Base-by-base conservation (phyloP, 495 filamentous ascomycete genomes). In the Penicillium mononematosum region DNA sequence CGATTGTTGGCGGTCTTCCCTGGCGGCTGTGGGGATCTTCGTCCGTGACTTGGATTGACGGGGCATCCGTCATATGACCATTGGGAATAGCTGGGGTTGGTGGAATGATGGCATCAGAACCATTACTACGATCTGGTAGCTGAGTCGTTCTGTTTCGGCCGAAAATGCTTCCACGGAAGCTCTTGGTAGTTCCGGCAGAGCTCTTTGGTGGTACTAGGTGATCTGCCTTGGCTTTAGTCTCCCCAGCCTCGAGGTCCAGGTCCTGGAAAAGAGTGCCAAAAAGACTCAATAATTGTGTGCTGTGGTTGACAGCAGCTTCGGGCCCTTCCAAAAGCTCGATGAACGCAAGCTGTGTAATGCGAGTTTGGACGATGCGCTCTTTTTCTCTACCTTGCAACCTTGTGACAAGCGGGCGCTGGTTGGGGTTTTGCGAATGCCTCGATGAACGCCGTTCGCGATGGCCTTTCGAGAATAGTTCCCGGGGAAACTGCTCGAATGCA, bases 311-410 rank as follows among this genome's bases (percentile, higher is more conserved):
- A 11, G 94, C 92, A 52, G 85, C 82, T 57, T 88, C 85, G 0
- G 92, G 82, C 5, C 90, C 92, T 65, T 96, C 89, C 16, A 88
- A 64, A 11, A 92, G 76, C 70, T 98, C 94, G 11, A 91, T 66
- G 38, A 98, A 83, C 4, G 89, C 81, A 56, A 98, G 78, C 62
- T 96, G 91, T 8, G 92, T 96, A 84, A 98, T 96, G 65, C 93
- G 95, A 31, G 96, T 82, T 69, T 97, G 88, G 22, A 98, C 70
- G 25, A 97, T 87, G 19, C 81, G 78, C 64, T 90, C 88, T 63
- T 88, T 93, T 64, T 96, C 91, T 38, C 84, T 83, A 54, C 82
- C 80, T 48, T 87, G 84, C 78, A 96, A 85, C 53, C 86, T 83
- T 56, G 88, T 85, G 10, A 92, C 82, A 20, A 89, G 63, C 6